These are phyloP conservation scores for Microdochium trichocladiopsis DNA, from an alignment of 2,329 filamentous ascomycete species.

Conservation along the genomic window DNA sequence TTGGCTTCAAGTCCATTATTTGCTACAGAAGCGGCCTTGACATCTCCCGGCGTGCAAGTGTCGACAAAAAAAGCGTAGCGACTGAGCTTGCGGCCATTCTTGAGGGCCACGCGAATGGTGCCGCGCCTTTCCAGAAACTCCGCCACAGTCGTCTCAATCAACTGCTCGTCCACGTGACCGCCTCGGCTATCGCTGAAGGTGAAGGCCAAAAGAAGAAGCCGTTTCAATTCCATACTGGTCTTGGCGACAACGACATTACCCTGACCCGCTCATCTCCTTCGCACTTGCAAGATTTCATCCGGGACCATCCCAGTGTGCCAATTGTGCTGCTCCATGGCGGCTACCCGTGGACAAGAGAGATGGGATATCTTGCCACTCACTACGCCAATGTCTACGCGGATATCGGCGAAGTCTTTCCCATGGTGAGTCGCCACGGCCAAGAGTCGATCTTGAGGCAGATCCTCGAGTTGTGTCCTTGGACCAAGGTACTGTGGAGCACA, in stretches of 20 bases:
- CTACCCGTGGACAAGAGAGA: conserved; percentile 74
- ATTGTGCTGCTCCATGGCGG: conserved; percentile 75
- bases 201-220: conserved; percentile 52
- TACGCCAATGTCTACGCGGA: conserved; percentile 79
- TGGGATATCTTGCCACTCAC: conserved; percentile 69
- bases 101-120: conserved; percentile 16
- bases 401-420: conserved; percentile 76
- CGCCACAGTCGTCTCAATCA: conserved; percentile 62
- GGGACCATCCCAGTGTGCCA: conserved; percentile 59
- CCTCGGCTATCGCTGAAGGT: conserved; percentile 46
- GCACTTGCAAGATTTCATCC: conserved; percentile 67
- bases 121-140: conserved; percentile 40
- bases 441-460: conserved; percentile 63
- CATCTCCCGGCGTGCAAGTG: conserved; percentile 31
- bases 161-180: conserved; percentile 57
- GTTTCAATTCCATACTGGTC: conserved; percentile 76
- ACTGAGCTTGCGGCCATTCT: conserved; percentile 30
- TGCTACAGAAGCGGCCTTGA: conserved; percentile 73
- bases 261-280: conserved; percentile 66
- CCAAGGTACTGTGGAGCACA: conserved; percentile 74
- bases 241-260: conserved; percentile 73
- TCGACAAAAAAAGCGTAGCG: conserved; percentile 32
- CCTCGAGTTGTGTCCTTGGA: conserved; percentile 66
- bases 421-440: conserved; percentile 70
- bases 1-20: conserved; percentile 76